These are phyloP conservation scores for Starmera stellimalicola DNA, from an alignment of 1,139 yeast genomes.

Conservation along the genomic window DNA sequence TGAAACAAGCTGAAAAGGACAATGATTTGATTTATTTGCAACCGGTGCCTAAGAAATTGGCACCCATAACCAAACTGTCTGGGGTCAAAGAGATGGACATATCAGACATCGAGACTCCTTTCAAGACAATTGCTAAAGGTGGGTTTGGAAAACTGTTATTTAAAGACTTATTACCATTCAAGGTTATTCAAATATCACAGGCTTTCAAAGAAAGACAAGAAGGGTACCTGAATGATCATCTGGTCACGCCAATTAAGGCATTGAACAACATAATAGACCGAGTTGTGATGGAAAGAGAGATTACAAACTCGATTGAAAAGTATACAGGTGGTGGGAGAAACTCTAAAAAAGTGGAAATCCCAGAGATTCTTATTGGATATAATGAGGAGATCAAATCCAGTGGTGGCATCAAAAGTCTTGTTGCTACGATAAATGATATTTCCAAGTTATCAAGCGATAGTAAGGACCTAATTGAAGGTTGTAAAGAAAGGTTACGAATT, in stretches of 20 bases:
- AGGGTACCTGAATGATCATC: conserved; percentile 38
- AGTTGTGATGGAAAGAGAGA: conserved; percentile 33
- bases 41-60: conserved; percentile 45
- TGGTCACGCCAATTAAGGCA: conserved; percentile 43
- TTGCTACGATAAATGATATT: conserved; percentile 37
- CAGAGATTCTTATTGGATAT: conserved; percentile 46
- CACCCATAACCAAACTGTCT: conserved; percentile 37
- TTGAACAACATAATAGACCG: conserved; percentile 39
- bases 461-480: conserved; percentile 32
- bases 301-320: conserved; percentile 60
- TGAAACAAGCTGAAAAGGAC: conserved; percentile 61
- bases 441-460: conserved; percentile 32
- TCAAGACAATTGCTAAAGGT: conserved; percentile 14
- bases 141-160: conserved; percentile 32
- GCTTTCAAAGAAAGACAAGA: conserved; percentile 64
- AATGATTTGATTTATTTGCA: conserved; percentile 73
- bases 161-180: conserved; percentile 52
- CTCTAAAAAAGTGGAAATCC: conserved; percentile 55
- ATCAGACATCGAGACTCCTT: conserved; percentile 25
- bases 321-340: conserved; percentile 14
- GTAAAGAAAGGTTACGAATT: conserved; percentile 34
- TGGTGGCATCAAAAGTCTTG: conserved; percentile 44
- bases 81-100: conserved; percentile 47
- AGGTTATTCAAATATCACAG: conserved; percentile 55
- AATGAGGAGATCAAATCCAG: conserved; percentile 41